Conservation (phyloP, 441 rosid species). For the Erodium trifolium region DNA sequence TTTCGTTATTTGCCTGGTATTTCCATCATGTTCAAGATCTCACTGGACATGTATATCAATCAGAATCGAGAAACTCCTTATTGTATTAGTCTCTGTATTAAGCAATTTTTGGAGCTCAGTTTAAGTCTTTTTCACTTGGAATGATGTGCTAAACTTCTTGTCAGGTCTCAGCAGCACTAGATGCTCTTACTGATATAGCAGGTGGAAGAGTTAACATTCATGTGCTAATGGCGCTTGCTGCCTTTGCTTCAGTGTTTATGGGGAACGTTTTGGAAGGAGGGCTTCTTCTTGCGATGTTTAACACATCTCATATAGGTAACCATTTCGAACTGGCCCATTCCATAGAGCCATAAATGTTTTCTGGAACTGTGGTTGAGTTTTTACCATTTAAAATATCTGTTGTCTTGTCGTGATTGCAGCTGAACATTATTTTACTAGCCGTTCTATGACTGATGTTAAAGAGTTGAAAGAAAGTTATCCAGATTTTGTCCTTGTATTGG, state of each 20-base stretch:
- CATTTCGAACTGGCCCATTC: constrained; percentile 11
- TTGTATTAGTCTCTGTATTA: neutral
- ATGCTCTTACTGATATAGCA: constrained; percentile 70
- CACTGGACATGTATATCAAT: neutral
- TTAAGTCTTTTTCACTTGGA: neutral
- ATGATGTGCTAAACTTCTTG: neutral
- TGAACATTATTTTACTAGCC: constrained; percentile 86
- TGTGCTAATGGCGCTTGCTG: constrained; percentile 85
- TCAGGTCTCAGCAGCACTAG: constrained; percentile 82
- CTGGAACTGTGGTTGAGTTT: neutral
- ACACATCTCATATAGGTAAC: constrained; percentile 88
- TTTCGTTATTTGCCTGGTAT: too few species aligned
- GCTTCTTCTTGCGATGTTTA: constrained; percentile 82
- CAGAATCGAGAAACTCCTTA: neutral
- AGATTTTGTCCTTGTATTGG: constrained; percentile 57
- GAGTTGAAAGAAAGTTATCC: constrained; percentile 91
- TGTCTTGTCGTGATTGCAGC: constrained; percentile 38
- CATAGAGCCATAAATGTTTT: neutral
- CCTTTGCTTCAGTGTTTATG: constrained; percentile 87
- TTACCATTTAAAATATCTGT: neutral
- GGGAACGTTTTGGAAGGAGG: constrained; percentile 90
- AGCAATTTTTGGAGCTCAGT: neutral
- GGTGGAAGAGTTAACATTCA: constrained; percentile 92
- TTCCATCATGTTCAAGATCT: too few species aligned
- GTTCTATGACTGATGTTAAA: constrained; percentile 82